A percentile compares a stretch with the other conserved stretches of the same genome.
phyloP scores from a whole-genome alignment of 352 stramenopile species.

The Peronospora tabacina region DNA sequence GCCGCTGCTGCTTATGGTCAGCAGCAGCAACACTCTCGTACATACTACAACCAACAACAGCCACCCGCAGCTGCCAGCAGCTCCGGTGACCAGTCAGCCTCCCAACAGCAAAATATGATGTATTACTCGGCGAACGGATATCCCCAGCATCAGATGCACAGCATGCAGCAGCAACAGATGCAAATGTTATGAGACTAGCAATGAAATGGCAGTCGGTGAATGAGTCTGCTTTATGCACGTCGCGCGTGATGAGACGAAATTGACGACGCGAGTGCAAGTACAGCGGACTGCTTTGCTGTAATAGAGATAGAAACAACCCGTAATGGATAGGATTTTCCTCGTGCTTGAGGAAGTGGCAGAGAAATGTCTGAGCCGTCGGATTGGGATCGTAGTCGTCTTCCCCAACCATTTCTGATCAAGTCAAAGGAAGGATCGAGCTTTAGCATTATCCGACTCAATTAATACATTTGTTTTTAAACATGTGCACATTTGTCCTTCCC shows the following conservation, averaged over 20 bases:
- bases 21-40: constrained; percentile 28
- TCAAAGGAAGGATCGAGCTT: constrained; percentile 17
- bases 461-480: constrained; percentile 11
- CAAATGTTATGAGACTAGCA: constrained; percentile 54
- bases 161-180: constrained; percentile 50
- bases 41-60: constrained; percentile 50
- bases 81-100: constrained; percentile 21
- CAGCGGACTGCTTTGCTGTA: constrained; percentile 17
- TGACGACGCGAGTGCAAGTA: constrained; percentile 21
- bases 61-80: constrained; percentile 10
- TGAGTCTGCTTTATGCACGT: constrained; percentile 21
- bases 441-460: constrained; percentile 15
- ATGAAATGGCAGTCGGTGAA: constrained; percentile 14
- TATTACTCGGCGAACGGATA: constrained; percentile 65
- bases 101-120: constrained; percentile 51
- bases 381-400: constrained; percentile 19
- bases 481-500: constrained; percentile 3
- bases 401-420: constrained; percentile 28
- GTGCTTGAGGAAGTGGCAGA: constrained; percentile 13
- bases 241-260: constrained; percentile 18
- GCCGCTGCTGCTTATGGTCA: constrained; percentile 45
- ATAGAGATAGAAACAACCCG: constrained; percentile 34
- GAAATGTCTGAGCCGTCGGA: constrained; percentile 19
- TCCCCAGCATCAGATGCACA: constrained; percentile 67
- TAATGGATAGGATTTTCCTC: constrained; percentile 21